Evolutionary conservation across 345 rosid species (phyloP).

Genomic region (Gossypium sturtianum): DNA sequence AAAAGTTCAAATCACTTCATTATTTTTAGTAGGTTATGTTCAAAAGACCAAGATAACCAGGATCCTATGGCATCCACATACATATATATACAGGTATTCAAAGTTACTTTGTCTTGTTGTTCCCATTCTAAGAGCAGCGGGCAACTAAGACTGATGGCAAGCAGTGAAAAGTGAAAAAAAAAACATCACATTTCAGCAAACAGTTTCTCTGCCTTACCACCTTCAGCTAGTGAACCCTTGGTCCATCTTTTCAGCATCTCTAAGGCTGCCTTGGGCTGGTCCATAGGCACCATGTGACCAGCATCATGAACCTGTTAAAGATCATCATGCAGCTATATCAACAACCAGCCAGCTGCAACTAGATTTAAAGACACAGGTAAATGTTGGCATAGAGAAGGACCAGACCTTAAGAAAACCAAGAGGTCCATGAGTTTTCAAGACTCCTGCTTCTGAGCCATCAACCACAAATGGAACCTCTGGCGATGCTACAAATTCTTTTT

Average conservation of each 20-base stretch:
- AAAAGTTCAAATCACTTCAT: background rate
- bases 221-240: slow-evolving; percentile 36
- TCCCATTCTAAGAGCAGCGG: background rate
- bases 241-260: slow-evolving; percentile 89
- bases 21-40: background rate
- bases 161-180: background rate
- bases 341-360: background rate
- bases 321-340: slow-evolving; percentile 16
- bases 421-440: slow-evolving; percentile 60
- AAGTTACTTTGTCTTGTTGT: background rate
- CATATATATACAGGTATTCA: slow-evolving; percentile 3
- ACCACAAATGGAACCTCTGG: slow-evolving; percentile 65
- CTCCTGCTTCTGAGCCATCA: slow-evolving; percentile 74
- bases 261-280: slow-evolving; percentile 83
- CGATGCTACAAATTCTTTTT: slow-evolving; percentile 53
- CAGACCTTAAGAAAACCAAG: slow-evolving; percentile 88
- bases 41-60: background rate
- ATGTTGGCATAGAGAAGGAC: background rate
- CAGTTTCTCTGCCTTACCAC: slow-evolving; percentile 25
- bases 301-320: slow-evolving; percentile 68
- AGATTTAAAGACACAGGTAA: background rate
- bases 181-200: slow-evolving; percentile 63
- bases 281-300: slow-evolving; percentile 99
- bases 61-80: background rate
- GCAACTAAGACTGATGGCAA: background rate